Conservation (phyloP, 352 stramenopile genomes). For the Phytophthora multivora region DNA sequence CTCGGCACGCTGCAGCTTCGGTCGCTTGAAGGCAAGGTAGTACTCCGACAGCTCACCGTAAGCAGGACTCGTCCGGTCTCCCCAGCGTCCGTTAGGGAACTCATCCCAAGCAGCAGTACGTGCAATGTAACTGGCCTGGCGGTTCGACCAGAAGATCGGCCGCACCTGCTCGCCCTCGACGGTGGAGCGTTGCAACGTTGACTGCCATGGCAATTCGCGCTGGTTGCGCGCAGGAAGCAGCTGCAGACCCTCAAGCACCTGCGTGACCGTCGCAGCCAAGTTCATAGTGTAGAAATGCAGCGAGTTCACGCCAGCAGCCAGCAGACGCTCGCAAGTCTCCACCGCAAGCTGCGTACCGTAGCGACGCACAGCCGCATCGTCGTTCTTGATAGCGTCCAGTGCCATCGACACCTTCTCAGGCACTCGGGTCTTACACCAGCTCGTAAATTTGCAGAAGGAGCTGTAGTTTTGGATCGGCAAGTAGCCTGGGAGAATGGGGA, state of each 20-base stretch:
- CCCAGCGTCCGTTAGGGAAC: conserved; percentile 96
- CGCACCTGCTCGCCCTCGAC: conserved; percentile 90
- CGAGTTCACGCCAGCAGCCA: conserved; percentile 73
- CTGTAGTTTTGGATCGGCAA: conserved; percentile 92
- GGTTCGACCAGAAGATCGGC: conserved; percentile 99
- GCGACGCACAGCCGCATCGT: conserved; percentile 92
- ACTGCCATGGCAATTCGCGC: conserved; percentile 76
- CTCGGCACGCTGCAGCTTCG: conserved; percentile 70
- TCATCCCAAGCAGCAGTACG: conserved; percentile 97
- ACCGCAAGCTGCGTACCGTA: conserved; percentile 95
- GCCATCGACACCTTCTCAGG: conserved; percentile 81
- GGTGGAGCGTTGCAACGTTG: conserved; percentile 60
- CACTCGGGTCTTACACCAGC: conserved; percentile 97
- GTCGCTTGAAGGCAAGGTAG: conserved; percentile 89
- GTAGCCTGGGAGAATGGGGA: conserved; percentile 96
- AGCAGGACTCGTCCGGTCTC: conserved; percentile 93
- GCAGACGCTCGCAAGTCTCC: conserved; percentile 92
- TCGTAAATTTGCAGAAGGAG: conserved; percentile 98
- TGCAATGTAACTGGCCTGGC: conserved; percentile 96
- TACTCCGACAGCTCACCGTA: conserved; percentile 97
- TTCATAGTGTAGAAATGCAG: conserved; percentile 98
- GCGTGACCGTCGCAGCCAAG: conserved; percentile 85
- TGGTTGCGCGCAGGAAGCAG: conserved; percentile 67
- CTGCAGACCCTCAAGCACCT: conserved; percentile 81
- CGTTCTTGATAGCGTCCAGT: conserved; percentile 92